Evolutionary conservation across 805 yeast species (phyloP).

Genomic region (Debaryomyces tyrocola): DNA sequence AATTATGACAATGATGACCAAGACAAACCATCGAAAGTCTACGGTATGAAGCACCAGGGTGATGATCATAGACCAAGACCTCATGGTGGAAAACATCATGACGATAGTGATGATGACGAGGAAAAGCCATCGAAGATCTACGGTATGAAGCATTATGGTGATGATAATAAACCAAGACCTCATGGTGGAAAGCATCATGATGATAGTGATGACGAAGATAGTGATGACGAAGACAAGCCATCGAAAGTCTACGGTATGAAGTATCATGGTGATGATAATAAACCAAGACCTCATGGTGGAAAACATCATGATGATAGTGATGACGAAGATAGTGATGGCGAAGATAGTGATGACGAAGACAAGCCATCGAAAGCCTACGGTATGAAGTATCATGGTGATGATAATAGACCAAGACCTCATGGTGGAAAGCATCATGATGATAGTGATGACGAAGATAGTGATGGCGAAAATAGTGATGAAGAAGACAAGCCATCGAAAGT

Average conservation of each 20-base stretch:
- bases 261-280: no score
- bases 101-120: neutral
- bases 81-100: neutral
- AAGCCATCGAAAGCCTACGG: neutral
- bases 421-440: neutral
- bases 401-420: neutral
- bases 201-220: no score
- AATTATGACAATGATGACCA: conserved; percentile 1
- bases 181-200: no score
- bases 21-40: neutral
- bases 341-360: neutral
- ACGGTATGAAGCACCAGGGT: neutral
- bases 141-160: no score
- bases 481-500: neutral
- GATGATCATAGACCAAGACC: no score
- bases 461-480: neutral
- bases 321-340: neutral
- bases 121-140: neutral
- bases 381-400: no score
- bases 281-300: no score
- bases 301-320: no score
- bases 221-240: no score
- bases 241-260: no score
- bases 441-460: neutral
- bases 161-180: no score